Conservation (phyloP, 352 stramenopile species). For the Globisporangium solare region DNA sequence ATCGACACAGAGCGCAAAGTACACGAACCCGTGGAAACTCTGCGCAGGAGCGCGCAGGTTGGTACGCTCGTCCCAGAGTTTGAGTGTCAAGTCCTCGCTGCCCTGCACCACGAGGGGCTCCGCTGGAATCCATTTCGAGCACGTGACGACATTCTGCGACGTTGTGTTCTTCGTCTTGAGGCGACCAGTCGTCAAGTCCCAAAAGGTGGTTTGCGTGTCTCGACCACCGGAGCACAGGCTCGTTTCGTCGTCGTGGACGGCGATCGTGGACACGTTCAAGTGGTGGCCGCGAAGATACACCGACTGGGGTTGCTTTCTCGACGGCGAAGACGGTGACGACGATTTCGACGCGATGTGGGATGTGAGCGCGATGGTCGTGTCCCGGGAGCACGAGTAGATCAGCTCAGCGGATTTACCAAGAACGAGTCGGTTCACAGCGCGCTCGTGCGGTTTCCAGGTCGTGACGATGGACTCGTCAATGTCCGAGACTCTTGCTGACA, state of each 20-base stretch:
- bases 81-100: conserved; percentile 78
- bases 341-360: background rate
- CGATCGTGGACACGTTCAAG: conserved; percentile 69
- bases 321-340: conserved; percentile 4
- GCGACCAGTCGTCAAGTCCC: conserved; percentile 53
- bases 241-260: conserved; percentile 43
- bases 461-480: conserved; percentile 13
- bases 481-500: background rate
- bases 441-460: conserved; percentile 44
- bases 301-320: conserved; percentile 17
- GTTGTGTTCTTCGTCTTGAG: conserved; percentile 59
- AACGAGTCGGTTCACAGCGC: conserved; percentile 59
- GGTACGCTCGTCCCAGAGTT: conserved; percentile 70
- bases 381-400: conserved; percentile 74
- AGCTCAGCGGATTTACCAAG: conserved; percentile 29
- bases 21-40: conserved; percentile 64
- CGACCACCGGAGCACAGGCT: conserved; percentile 70
- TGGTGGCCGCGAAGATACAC: conserved; percentile 39
- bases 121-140: conserved; percentile 67
- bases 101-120: conserved; percentile 65
- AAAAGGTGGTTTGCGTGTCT: conserved; percentile 81
- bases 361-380: conserved; percentile 67
- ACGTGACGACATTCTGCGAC: conserved; percentile 84
- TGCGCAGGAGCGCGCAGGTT: conserved; percentile 43
- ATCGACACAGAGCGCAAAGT: conserved; percentile 74